Conservation (phyloP, 352 stramenopile genomes). For the Hyaloperonospora brassicae region DNA sequence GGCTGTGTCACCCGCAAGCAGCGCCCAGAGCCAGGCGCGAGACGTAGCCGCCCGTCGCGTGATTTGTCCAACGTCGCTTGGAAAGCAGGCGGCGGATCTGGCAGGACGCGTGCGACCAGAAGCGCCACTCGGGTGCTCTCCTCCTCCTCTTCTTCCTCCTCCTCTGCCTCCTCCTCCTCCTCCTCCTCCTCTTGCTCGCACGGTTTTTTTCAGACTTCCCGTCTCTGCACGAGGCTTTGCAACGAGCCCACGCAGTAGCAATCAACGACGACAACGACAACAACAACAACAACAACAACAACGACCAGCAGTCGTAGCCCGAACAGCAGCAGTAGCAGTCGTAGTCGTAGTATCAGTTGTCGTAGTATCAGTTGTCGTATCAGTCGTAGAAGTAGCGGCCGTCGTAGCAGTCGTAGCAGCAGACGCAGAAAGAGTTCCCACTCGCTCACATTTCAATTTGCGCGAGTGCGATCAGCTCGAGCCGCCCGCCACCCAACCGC, state of each 20-base stretch:
- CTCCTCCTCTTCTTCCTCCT: too few relatives aligned
- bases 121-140: conserved; percentile 6
- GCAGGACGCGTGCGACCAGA: conserved; percentile 26
- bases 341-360: too few relatives aligned
- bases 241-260: conserved; percentile 8
- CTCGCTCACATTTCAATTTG: conserved; percentile 20
- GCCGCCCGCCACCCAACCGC: not conserved
- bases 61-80: too few relatives aligned
- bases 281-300: conserved; percentile 2
- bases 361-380: too few relatives aligned
- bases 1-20: conserved; percentile 7
- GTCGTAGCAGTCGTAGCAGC: too few relatives aligned
- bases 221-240: not conserved
- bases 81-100: conserved; percentile 1
- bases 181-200: not conserved
- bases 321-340: too few relatives aligned
- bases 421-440: not conserved
- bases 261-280: conserved; percentile 6
- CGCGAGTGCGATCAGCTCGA: not conserved
- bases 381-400: too few relatives aligned
- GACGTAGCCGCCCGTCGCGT: too few relatives aligned
- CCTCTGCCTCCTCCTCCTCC: too few relatives aligned
- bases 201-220: not conserved
- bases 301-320: too few relatives aligned
- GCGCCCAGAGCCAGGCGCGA: conserved; percentile 17